Percentiles rank a stretch among this genome's conserved stretches.
These are phyloP conservation scores for Eucalyptus leucophloia DNA, from an alignment of 345 rosid genomes.

Conservation along the genomic window DNA sequence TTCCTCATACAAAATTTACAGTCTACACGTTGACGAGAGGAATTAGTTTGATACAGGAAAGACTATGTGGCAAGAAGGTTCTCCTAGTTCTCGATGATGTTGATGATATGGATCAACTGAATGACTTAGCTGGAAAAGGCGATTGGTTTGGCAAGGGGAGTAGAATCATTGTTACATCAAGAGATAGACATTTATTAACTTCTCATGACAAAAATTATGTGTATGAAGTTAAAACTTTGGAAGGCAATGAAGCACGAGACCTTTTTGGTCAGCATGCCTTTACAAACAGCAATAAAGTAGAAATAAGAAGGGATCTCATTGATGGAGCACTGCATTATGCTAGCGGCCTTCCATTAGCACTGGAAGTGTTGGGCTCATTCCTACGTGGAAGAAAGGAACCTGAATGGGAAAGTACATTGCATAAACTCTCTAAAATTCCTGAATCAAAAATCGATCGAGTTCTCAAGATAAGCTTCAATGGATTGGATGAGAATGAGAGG, in stretches of 20 bases:
- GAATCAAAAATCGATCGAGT: not conserved
- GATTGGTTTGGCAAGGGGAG: not conserved
- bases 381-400: not conserved
- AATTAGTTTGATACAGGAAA: not conserved
- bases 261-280: fast-evolving
- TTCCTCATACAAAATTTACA: fast-evolving
- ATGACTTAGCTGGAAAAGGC: not conserved
- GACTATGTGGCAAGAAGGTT: not conserved
- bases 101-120: fast-evolving
- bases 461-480: not conserved
- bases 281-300: not conserved
- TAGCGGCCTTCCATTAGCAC: fast-evolving
- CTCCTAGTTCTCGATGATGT: not conserved
- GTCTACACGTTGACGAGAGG: not conserved
- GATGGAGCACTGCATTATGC: not conserved
- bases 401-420: not conserved
- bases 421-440: not conserved
- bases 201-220: not conserved
- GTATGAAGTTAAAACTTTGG: not conserved
- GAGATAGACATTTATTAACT: not conserved
- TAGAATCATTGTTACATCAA: not conserved
- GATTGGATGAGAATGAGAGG: fast-evolving
- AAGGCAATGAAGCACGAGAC: fast-evolving
- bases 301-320: not conserved
- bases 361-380: not conserved